These are phyloP conservation scores for Ephemerocybe angulata DNA, from an alignment of 768 basidiomycete genomes.

Conservation along the genomic window DNA sequence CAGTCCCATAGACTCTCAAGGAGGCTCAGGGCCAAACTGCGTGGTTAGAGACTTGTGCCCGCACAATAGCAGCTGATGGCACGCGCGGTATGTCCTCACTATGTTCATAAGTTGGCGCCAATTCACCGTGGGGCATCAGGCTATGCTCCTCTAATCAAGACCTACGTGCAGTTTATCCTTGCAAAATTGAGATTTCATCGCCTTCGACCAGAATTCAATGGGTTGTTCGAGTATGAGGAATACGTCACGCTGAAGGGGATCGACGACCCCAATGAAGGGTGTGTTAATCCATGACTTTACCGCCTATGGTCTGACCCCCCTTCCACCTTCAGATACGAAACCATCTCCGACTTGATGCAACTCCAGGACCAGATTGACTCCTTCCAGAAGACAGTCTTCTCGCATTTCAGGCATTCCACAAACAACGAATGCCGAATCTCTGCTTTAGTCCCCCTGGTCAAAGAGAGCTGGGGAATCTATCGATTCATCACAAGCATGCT, in stretches of 20 bases:
- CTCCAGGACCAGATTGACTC: slow-evolving; percentile 98
- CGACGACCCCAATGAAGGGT: slow-evolving; percentile 99
- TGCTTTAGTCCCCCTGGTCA: slow-evolving; percentile 91
- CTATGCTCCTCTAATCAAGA: slow-evolving; percentile 88
- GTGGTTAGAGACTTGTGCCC: slow-evolving; percentile 96
- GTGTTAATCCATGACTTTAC: slow-evolving; percentile 24
- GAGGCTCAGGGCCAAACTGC: slow-evolving; percentile 96
- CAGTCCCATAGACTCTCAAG: slow-evolving; percentile 73
- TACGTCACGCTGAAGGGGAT: slow-evolving; percentile 96
- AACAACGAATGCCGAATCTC: slow-evolving; percentile 99
- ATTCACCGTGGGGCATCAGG: slow-evolving; percentile 42
- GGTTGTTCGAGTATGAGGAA: slow-evolving; percentile 98
- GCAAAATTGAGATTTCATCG: slow-evolving; percentile 96
- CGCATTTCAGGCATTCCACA: slow-evolving; percentile 84
- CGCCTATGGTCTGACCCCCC: slow-evolving; percentile 8
- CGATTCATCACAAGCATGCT: slow-evolving; percentile 99
- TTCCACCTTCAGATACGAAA: slow-evolving; percentile 73
- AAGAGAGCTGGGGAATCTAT: slow-evolving; percentile 99
- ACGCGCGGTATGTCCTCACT: slow-evolving; percentile 54
- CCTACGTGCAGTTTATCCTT: slow-evolving; percentile 93
- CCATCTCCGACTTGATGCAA: slow-evolving; percentile 95
- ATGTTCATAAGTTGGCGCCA: neutral
- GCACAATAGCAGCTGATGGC: slow-evolving; percentile 79
- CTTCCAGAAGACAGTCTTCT: slow-evolving; percentile 96
- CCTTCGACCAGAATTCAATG: slow-evolving; percentile 95